These are phyloP conservation scores for Azolla pinnata DNA, from an alignment of 75 land plant genomes.

Conservation along the genomic window DNA sequence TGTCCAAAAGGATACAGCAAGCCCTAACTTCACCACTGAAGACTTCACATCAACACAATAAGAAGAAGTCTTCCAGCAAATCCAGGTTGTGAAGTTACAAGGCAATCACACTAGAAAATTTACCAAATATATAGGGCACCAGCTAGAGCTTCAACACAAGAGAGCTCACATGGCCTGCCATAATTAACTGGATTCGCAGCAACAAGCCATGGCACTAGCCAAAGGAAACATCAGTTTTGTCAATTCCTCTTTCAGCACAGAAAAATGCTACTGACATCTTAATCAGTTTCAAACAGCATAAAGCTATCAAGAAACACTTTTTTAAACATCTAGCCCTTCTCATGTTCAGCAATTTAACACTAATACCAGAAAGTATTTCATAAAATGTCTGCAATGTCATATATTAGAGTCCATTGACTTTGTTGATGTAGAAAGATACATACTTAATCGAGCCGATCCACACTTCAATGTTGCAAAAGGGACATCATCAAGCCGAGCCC, in stretches of 20 bases:
- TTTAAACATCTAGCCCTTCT: no score
- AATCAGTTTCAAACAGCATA: no score
- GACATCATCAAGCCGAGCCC: slow-evolving; percentile 83
- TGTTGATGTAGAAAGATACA: no score
- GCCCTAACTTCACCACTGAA: slow-evolving; percentile 79
- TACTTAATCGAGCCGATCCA: slow-evolving; percentile 82
- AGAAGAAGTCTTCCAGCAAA: neutral
- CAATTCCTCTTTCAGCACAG: no score
- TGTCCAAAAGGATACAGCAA: slow-evolving; percentile 52
- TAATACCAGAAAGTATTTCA: neutral
- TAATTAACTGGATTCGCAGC: slow-evolving; percentile 97
- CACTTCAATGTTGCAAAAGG: slow-evolving; percentile 79
- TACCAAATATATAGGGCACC: slow-evolving; percentile 88
- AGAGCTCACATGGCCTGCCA: slow-evolving; percentile 85
- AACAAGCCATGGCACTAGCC: slow-evolving; percentile 97
- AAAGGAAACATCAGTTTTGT: no score
- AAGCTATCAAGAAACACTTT: no score
- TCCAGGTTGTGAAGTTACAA: neutral
- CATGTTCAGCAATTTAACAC: no score
- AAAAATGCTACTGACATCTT: no score
- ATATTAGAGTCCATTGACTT: no score
- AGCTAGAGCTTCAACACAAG: slow-evolving; percentile 91
- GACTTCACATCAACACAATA: neutral
- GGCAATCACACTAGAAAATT: neutral
- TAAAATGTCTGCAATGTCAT: neutral